Evolutionary conservation across 1,284 basidiomycete species (phyloP).

Genomic region (Cryptococcus sp.): DNA sequence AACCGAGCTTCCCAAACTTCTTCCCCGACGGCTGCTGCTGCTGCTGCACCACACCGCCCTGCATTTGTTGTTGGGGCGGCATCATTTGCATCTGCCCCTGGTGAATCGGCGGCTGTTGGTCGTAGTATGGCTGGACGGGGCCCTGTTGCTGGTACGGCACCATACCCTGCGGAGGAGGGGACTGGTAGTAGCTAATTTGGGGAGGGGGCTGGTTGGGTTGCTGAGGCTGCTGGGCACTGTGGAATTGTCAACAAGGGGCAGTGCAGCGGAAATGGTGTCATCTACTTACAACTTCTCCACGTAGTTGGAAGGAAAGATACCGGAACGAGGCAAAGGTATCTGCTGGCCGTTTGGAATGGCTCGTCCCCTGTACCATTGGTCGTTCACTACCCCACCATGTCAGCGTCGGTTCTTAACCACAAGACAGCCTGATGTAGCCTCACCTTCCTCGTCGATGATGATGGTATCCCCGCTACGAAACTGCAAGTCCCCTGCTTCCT

Average conservation of each 20-base stretch:
- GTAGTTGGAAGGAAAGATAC: constrained; percentile 46
- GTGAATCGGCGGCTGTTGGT: constrained; percentile 14
- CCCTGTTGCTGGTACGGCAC: constrained; percentile 18
- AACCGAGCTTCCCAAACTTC: constrained; percentile 41
- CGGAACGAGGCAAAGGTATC: constrained; percentile 27
- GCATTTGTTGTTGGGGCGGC: constrained; percentile 21
- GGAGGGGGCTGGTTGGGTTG: constrained; percentile 6
- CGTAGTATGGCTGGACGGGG: constrained; percentile 13
- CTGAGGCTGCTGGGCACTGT: not conserved
- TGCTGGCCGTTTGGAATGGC: constrained; percentile 33
- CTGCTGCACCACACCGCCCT: constrained; percentile 21
- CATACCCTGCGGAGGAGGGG: constrained; percentile 23
- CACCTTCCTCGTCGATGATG: constrained; percentile 45
- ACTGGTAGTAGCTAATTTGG: constrained; percentile 10
- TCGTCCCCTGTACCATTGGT: constrained; percentile 44
- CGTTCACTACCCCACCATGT: constrained; percentile 33
- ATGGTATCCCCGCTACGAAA: constrained; percentile 43
- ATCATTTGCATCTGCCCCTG: constrained; percentile 18
- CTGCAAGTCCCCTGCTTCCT: constrained; percentile 40
- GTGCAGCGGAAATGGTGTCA: not conserved
- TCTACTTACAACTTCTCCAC: constrained; percentile 42
- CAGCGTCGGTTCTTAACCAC: not conserved
- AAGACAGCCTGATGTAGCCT: not conserved
- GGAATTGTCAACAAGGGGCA: not conserved
- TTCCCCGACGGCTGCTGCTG: constrained; percentile 25